These are phyloP conservation scores for Carex parvula DNA, from an alignment of 176 grass and related monocot genomes.

Conservation along the genomic window DNA sequence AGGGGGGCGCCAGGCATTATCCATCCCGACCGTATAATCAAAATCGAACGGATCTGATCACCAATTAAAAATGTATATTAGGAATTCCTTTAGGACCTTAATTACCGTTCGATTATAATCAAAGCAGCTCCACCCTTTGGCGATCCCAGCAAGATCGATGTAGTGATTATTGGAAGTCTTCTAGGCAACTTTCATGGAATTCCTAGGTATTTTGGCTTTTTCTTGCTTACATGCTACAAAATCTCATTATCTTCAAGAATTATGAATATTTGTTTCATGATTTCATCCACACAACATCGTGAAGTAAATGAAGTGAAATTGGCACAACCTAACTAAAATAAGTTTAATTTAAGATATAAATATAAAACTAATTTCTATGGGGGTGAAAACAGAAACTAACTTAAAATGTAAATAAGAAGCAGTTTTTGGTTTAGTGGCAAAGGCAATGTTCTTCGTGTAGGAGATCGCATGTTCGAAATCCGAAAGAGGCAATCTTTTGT, in stretches of 20 bases:
- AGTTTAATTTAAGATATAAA: not conserved
- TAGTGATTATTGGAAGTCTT: not conserved
- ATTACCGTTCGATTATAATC: not conserved
- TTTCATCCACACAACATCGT: too few relatives aligned
- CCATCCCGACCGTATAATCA: not conserved
- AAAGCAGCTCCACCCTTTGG: not conserved
- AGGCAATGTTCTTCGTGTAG: too few relatives aligned
- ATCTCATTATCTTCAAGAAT: too few relatives aligned
- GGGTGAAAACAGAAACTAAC: not conserved
- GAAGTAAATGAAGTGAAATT: not conserved
- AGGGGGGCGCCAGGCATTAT: not conserved
- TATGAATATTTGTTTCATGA: too few relatives aligned
- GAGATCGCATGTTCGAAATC: too few relatives aligned
- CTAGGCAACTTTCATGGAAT: too few relatives aligned
- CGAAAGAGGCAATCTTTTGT: too few relatives aligned
- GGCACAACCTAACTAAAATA: not conserved
- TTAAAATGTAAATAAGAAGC: not conserved
- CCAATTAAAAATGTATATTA: not conserved
- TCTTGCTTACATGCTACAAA: too few relatives aligned
- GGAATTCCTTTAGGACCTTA: not conserved
- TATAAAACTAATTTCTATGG: not conserved
- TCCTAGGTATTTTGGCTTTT: not conserved
- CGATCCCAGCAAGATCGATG: not conserved
- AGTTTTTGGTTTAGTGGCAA: too few relatives aligned
- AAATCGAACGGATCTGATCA: not conserved